phyloP scores from a whole-genome alignment of 441 rosid genomes.

The Lepidium campestre region DNA sequence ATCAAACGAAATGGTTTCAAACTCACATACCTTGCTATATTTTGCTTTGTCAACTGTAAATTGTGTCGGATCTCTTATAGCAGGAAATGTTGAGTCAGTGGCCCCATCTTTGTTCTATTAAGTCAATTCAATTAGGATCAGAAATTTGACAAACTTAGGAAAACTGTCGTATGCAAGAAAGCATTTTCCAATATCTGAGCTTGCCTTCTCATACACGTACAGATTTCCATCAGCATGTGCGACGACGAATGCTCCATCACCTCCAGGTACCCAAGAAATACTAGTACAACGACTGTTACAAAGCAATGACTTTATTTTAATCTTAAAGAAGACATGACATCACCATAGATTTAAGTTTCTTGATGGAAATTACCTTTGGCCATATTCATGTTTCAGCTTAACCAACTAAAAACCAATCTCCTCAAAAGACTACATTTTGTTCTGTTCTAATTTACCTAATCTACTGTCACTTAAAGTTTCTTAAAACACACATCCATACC shows the following conservation, averaged over 20 bases:
- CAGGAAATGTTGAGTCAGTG: slow-evolving; percentile 87
- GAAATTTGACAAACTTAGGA: not conserved
- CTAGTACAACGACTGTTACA: slow-evolving; percentile 81
- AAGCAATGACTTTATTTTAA: slow-evolving; percentile 1
- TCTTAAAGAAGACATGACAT: not conserved
- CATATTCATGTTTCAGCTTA: not conserved
- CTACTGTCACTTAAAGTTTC: not conserved
- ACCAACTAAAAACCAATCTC: not conserved
- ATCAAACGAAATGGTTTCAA: not conserved
- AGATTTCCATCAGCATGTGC: slow-evolving; percentile 97
- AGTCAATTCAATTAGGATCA: not conserved
- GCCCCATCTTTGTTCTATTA: slow-evolving; percentile 63
- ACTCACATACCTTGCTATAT: slow-evolving; percentile 65
- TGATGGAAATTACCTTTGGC: not conserved
- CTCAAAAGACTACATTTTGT: not conserved
- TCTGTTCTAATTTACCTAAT: not conserved
- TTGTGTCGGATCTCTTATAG: slow-evolving; percentile 80
- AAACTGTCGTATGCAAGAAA: not conserved
- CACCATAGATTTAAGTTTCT: not conserved
- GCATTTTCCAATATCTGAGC: slow-evolving; percentile 24
- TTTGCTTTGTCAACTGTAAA: slow-evolving; percentile 93
- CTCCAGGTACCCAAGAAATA: slow-evolving; percentile 92
- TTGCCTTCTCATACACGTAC: slow-evolving; percentile 93
- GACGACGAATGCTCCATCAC: slow-evolving; percentile 85
- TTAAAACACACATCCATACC: not conserved